Evolutionary conservation across 1,284 basidiomycete species (phyloP), one percentile per base, ranked within the genome.

Genomic region (Blastosporella zonata): DNA sequence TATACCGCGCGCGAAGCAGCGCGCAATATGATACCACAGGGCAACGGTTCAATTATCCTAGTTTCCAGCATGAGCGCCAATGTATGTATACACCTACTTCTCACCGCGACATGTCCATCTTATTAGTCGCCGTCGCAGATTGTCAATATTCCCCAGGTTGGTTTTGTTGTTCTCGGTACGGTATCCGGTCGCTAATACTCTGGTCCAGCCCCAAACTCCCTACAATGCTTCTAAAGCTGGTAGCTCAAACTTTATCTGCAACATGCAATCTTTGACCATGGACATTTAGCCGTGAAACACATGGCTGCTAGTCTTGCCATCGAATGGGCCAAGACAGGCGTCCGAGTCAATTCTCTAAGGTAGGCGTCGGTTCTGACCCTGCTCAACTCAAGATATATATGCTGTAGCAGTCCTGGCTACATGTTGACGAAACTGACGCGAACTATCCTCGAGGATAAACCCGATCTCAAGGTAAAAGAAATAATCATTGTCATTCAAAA

Each of bases 221-320:
- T 98, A 98, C 71, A 98, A 97, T 67, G 88, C 91, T n/a, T 94
- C 93, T 37, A 95, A 90, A 72, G 87, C 87, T 39, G 87, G 85
- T 84, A 57, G 74, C 58, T 29, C n/a, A 33, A 17, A 7, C 39
- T 15, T 13, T 17, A 35, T 12, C 10, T 20, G 43, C 38, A 9
- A n/a, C 48, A 12, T 27, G 12, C 4, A 55, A 56, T 38, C 21
- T n/a, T 35, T 18, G 25, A 18, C 33, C 23, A 7, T 23, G 2
- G 12, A 10, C 31, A 22, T 28, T 47, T 55, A 81, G 90, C 91
- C 45, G 92, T 95, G 27, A 86, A 85, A 62, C 93, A 95, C 61
- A 88, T 95, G 83, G 90, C 91, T 12, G 75, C 87, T 0, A 89
- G 84, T 57, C 73, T 95, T 43, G 92, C 86, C 0, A 89, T 94